phyloP scores from a whole-genome alignment of 2,329 filamentous ascomycete genomes.

The Claviceps sp. region DNA sequence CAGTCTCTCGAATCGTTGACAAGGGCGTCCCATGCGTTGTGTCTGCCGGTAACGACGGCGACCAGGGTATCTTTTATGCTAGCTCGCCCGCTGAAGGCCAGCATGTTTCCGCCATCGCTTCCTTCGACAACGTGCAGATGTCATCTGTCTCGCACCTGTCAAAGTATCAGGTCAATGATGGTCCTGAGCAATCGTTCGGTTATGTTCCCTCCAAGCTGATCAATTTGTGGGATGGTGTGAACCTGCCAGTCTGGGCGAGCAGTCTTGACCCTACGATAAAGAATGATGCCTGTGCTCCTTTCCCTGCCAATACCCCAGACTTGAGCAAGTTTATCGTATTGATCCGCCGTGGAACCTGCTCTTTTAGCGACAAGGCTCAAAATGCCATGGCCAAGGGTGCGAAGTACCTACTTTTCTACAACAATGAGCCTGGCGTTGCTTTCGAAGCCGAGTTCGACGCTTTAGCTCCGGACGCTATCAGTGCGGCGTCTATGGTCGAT shows the following conservation, averaged over 20 bases:
- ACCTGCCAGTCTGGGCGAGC: no score
- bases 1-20: conserved; percentile 38
- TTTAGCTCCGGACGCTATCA: conserved; percentile 12
- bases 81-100: conserved; percentile 34
- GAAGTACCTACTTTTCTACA: conserved; percentile 49
- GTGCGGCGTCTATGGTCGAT: conserved; percentile 28
- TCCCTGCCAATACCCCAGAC: conserved; percentile 40
- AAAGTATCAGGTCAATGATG: conserved; percentile 26
- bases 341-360: conserved; percentile 44
- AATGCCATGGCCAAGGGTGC: conserved; percentile 42
- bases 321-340: conserved; percentile 45
- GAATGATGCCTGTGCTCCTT: conserved; percentile 36
- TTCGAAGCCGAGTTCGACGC: conserved; percentile 18
- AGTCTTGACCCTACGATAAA: no score
- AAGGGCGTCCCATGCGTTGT: conserved; percentile 39
- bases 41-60: conserved; percentile 38
- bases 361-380: conserved; percentile 38
- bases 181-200: conserved; percentile 24
- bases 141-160: conserved; percentile 29
- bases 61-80: conserved; percentile 33
- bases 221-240: conserved; percentile 28
- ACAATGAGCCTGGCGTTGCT: conserved; percentile 29
- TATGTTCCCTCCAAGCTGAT: conserved; percentile 28
- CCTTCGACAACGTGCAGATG: conserved; percentile 32
- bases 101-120: conserved; percentile 34